phyloP scores from a whole-genome alignment of 352 stramenopile species.

The Phytophthora foliorum region DNA sequence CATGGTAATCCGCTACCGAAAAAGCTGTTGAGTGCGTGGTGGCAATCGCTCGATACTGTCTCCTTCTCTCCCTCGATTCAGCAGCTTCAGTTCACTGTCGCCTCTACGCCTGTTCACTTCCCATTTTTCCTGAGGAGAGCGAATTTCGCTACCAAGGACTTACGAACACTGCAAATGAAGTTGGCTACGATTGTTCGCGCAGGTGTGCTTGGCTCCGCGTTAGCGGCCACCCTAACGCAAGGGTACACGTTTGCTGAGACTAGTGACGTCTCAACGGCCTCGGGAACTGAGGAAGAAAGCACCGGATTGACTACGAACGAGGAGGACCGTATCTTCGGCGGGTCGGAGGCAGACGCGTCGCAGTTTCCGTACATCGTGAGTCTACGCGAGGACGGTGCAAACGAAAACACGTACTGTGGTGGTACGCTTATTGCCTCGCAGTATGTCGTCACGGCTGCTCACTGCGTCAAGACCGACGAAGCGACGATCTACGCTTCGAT shows the following conservation, averaged over 20 bases:
- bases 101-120: slow-evolving; percentile 13
- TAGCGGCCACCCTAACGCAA: slow-evolving; percentile 26
- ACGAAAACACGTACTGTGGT: slow-evolving; percentile 67
- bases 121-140: slow-evolving; percentile 29
- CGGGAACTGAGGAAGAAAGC: slow-evolving; percentile 22
- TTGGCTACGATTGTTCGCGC: slow-evolving; percentile 25
- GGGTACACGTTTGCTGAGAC: slow-evolving; percentile 46
- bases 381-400: slow-evolving; percentile 50
- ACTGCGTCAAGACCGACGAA: slow-evolving; percentile 67
- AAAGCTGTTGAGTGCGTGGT: slow-evolving; percentile 31
- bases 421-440: slow-evolving; percentile 65
- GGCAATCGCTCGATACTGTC: slow-evolving; percentile 27
- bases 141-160: slow-evolving; percentile 25
- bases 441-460: slow-evolving; percentile 79
- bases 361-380: slow-evolving; percentile 69
- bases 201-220: slow-evolving; percentile 24
- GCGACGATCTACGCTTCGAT: slow-evolving; percentile 61
- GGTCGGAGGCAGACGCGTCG: slow-evolving; percentile 58
- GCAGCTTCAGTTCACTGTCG: slow-evolving; percentile 2
- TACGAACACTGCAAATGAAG: slow-evolving; percentile 24
- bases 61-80: slow-evolving; percentile 30
- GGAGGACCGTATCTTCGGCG: slow-evolving; percentile 69
- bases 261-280: slow-evolving; percentile 26
- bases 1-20: slow-evolving; percentile 11
- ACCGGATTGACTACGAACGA: slow-evolving; percentile 43